Evolutionary conservation across 2,329 filamentous ascomycete genomes (phyloP).

Genomic region (Septoria petroselini): DNA sequence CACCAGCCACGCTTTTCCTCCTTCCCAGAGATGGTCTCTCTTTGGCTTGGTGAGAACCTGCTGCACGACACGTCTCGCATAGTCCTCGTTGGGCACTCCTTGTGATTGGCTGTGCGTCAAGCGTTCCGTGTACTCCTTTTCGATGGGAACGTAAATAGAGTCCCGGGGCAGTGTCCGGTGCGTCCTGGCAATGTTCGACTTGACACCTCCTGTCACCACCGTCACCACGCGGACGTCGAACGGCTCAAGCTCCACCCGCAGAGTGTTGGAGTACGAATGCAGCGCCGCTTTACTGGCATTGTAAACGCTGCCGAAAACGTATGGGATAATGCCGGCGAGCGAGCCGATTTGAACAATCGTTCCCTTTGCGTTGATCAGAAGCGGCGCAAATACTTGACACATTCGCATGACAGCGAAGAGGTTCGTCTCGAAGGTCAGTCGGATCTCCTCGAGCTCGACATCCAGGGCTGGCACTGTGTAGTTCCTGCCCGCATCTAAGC

Average conservation of each 20-base stretch:
- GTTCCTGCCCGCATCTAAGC: conserved; percentile 52
- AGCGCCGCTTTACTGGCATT: conserved; percentile 60
- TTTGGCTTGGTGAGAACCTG: conserved; percentile 45
- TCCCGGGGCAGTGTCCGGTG: conserved; percentile 48
- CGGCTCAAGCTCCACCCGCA: conserved; percentile 57
- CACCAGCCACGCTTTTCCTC: conserved; percentile 49
- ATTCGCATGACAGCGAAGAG: conserved; percentile 58
- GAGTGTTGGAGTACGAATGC: conserved; percentile 56
- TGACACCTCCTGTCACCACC: conserved; percentile 59
- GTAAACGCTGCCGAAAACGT: conserved; percentile 48
- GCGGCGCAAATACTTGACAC: conserved; percentile 55
- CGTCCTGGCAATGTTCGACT: conserved; percentile 56
- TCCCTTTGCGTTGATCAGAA: conserved; percentile 48
- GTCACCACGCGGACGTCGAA: conserved; percentile 49
- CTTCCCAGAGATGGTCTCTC: conserved; percentile 53
- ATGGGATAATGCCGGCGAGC: conserved; percentile 46
- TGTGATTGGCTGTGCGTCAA: conserved; percentile 54
- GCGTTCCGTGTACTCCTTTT: conserved; percentile 51
- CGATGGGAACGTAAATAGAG: conserved; percentile 53
- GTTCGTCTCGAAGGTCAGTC: conserved; percentile 53
- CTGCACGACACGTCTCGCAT: conserved; percentile 55
- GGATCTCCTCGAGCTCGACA: conserved; percentile 49
- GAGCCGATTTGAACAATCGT: conserved; percentile 48
- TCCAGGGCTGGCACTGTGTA: conserved; percentile 53
- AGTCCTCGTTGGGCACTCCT: conserved; percentile 52